phyloP scores from a whole-genome alignment of 2,329 filamentous ascomycete genomes.

The Dactylellina sp. region DNA sequence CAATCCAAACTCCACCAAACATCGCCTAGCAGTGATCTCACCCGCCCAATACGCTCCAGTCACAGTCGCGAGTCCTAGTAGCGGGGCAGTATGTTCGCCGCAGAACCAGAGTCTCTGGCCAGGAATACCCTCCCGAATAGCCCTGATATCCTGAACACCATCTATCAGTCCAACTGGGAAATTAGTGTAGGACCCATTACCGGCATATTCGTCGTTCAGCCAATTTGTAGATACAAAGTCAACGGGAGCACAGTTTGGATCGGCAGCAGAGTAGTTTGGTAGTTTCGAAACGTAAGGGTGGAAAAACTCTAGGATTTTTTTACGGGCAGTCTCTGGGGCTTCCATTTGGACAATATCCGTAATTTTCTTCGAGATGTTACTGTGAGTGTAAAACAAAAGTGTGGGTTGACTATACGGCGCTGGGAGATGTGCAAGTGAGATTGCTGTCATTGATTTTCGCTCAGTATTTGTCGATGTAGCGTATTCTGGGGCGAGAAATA shows the following conservation, averaged over 20 bases:
- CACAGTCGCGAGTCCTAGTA: conserved; percentile 86
- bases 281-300: conserved; percentile 81
- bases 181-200: conserved; percentile 85
- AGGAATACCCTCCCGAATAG: conserved; percentile 73
- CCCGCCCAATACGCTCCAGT: conserved; percentile 95
- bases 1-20: conserved; percentile 69
- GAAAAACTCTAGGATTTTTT: conserved; percentile 73
- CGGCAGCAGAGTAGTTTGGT: conserved; percentile 72
- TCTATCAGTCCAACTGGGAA: conserved; percentile 80
- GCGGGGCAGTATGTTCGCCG: conserved; percentile 90
- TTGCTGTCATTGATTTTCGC: conserved; percentile 79
- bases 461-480: conserved; percentile 71
- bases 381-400: conserved; percentile 84
- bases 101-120: conserved; percentile 83
- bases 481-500: conserved; percentile 80
- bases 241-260: conserved; percentile 72
- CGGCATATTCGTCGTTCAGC: conserved; percentile 81
- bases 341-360: conserved; percentile 64
- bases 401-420: conserved; percentile 76
- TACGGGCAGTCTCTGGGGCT: conserved; percentile 64
- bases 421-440: conserved; percentile 79
- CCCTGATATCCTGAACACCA: conserved; percentile 78
- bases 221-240: conserved; percentile 78
- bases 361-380: conserved; percentile 71
- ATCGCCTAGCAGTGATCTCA: conserved; percentile 77